These are phyloP conservation scores for Delphinella strobiligena DNA, from an alignment of 2,329 filamentous ascomycete genomes.

Conservation along the genomic window DNA sequence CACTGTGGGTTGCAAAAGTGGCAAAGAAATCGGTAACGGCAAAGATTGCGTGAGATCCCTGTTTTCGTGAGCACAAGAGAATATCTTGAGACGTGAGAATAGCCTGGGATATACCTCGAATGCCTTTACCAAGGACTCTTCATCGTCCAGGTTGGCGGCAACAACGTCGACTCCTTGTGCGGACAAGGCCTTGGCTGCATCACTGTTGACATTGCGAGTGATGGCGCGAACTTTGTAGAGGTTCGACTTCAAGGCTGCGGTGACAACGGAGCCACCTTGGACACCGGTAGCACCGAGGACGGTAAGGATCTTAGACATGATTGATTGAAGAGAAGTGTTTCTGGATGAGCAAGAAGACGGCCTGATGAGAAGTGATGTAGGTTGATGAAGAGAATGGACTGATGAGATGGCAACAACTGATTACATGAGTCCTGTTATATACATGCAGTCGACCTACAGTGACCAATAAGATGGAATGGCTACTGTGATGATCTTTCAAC, in stretches of 20 bases:
- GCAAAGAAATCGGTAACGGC: conserved; percentile 13
- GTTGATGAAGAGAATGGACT: too few species aligned
- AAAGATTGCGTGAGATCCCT: conserved; percentile 12
- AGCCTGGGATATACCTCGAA: conserved; percentile 6
- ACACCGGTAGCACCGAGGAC: conserved; percentile 8
- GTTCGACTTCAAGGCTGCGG: conserved; percentile 12
- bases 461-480: too few species aligned
- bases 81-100: neutral
- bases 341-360: too few species aligned
- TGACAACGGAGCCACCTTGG: conserved; percentile 15
- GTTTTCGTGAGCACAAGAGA: neutral
- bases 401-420: too few species aligned
- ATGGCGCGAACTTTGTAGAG: conserved; percentile 16
- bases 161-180: conserved; percentile 12
- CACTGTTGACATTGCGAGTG: conserved; percentile 15
- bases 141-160: conserved; percentile 11
- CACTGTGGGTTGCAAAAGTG: conserved; percentile 6
- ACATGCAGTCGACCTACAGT: too few species aligned
- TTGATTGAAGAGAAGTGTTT: conserved; percentile 1
- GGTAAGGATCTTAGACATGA: conserved; percentile 10
- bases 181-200: conserved; percentile 13
- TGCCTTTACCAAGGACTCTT: conserved; percentile 9
- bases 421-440: too few species aligned
- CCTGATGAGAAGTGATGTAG: too few species aligned
- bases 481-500: too few species aligned